A percentile compares a stretch with the other conserved stretches of the same genome.
These are phyloP conservation scores for Backusella morwellensis DNA, from an alignment of 192 early-diverging fungal genomes.

Conservation along the genomic window DNA sequence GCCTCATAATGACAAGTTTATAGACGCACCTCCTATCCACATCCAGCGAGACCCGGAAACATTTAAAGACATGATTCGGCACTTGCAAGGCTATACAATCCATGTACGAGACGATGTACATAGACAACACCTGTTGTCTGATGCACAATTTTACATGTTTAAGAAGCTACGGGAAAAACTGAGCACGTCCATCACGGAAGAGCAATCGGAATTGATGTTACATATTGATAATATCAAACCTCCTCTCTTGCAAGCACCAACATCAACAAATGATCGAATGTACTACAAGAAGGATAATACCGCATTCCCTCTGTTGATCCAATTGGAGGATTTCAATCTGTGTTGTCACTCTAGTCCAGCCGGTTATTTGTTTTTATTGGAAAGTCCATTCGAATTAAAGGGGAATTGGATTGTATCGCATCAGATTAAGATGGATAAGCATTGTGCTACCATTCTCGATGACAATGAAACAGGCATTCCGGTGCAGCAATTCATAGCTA, in stretches of 20 bases:
- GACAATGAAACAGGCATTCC: not conserved
- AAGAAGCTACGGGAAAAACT: slow-evolving; percentile 20
- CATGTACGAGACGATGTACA: slow-evolving; percentile 43
- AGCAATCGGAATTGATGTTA: not conserved
- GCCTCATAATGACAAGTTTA: not conserved
- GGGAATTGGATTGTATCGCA: not conserved
- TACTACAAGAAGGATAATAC: not conserved
- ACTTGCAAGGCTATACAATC: slow-evolving; percentile 47
- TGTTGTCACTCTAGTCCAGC: not conserved
- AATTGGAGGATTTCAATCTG: not conserved
- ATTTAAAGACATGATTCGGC: slow-evolving; percentile 44
- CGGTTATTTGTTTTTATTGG: not conserved
- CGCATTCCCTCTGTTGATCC: not conserved
- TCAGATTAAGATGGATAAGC: not conserved
- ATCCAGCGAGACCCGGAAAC: slow-evolving; percentile 39
- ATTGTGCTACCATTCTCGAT: not conserved
- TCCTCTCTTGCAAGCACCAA: not conserved
- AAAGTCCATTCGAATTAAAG: not conserved
- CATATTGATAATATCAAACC: not conserved
- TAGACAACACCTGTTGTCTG: slow-evolving; percentile 41
- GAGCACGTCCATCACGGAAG: not conserved
- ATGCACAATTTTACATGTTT: slow-evolving; percentile 36
- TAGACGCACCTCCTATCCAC: slow-evolving; percentile 5
- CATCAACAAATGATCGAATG: not conserved
- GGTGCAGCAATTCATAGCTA: not conserved